Base-by-base conservation (phyloP, 176 grass and related monocot species). In the Thinopyrum elongatum region DNA sequence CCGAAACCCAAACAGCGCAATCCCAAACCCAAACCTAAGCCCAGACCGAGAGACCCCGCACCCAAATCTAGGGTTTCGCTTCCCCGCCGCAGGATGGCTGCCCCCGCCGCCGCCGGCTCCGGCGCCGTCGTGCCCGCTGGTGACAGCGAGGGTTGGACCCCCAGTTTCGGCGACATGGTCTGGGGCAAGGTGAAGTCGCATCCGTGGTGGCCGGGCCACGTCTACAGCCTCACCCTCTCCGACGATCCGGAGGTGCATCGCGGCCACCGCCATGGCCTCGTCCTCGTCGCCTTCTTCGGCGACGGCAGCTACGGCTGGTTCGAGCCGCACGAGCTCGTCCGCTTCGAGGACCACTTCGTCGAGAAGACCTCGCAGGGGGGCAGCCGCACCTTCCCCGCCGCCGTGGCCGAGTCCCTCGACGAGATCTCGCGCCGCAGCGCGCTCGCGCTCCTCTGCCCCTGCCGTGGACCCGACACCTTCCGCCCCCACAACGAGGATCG, bases 141-240 rank as follows among this genome's bases (percentile, higher is more conserved):
- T 25, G 66, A 6, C 28, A 23, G 74, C 79, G 79, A 28, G 42
- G 30, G 65, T 0, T 85, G 51, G 35, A 66, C 49, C 19, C 77
- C 90, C 21, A 84, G 88, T 13, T 83, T 93, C 49, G 97, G 92
- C 35, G 90, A 94, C 66, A 99, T 99, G 97, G 92, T 99, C 6
- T 99, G 94, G 97, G 97, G 92, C 33, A 99, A 97, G 90, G 97
- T 99, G 46, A 99, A 99, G 89, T 99, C 97, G 46, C 97, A 99
- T 26, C 97, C 97, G 5, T 99, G 94, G 94, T 99, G 97, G 97
- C 97, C 97, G 6, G 97, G 97, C 19, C 90, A 92, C 60, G 88
- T 99, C 82, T 99, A 93, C 80, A 91, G 88, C 74, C 84, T 93
- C 67, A 67, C 34, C 83, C 93, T 99, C 67, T 90, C 93, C 25